Percentiles rank a stretch among this genome's conserved stretches.
Conservation (phyloP, 768 basidiomycete genomes). For the Boletus subparvulus region DNA sequence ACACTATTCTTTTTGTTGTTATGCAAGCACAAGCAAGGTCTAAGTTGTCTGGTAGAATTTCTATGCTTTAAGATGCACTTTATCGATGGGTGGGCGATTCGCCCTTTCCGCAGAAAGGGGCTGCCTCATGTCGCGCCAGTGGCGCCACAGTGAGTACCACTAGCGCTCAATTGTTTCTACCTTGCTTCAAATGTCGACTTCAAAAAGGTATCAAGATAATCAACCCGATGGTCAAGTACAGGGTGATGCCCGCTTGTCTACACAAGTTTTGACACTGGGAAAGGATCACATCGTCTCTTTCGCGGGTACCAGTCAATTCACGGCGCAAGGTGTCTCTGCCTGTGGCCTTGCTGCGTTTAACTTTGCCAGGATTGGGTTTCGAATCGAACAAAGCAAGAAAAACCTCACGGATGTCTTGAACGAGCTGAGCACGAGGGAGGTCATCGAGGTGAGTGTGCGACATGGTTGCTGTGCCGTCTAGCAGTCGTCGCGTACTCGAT, state of each 20-base stretch:
- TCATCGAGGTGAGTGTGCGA: conserved; percentile 25
- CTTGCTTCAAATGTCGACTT: not conserved
- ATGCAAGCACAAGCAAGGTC: no score
- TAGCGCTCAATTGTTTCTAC: no score
- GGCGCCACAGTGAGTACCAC: no score
- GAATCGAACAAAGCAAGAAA: conserved; percentile 14
- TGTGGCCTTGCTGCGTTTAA: conserved; percentile 71
- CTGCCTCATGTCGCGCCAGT: no score
- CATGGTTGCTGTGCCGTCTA: not conserved
- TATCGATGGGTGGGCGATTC: no score
- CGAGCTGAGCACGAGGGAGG: conserved; percentile 21
- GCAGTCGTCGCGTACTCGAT: not conserved
- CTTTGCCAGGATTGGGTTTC: conserved; percentile 53
- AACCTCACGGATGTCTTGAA: conserved; percentile 17
- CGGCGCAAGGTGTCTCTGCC: conserved; percentile 44
- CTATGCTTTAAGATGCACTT: no score
- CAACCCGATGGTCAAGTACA: not conserved
- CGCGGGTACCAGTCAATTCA: conserved; percentile 57
- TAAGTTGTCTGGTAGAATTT: no score
- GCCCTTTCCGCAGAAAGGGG: no score
- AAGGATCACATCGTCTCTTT: conserved; percentile 45
- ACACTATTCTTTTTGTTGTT: no score
- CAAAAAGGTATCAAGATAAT: not conserved
- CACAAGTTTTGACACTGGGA: conserved; percentile 24
- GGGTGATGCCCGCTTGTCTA: not conserved